Evolutionary conservation across 2,329 filamentous ascomycete genomes (phyloP).

Genomic region (Pestalotiopsis sp.): DNA sequence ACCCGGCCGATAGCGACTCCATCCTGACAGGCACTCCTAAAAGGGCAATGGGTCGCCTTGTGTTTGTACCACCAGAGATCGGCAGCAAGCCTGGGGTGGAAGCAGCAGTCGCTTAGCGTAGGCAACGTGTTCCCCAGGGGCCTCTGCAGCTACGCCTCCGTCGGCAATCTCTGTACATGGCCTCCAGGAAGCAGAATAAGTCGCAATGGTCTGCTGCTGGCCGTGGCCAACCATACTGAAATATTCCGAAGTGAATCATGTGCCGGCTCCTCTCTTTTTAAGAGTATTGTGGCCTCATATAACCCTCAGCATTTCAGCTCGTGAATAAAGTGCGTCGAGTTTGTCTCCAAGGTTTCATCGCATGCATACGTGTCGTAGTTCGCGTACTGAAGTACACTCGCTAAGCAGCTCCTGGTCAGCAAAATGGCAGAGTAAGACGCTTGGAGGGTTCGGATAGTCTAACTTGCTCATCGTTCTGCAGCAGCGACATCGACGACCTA

Average conservation of each 20-base stretch:
- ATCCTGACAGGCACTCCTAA: not conserved
- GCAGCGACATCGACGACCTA: slow-evolving; percentile 48
- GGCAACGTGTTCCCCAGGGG: slow-evolving; percentile 12
- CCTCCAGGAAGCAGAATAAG: not conserved
- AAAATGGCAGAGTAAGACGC: slow-evolving; percentile 10
- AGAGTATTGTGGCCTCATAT: not conserved
- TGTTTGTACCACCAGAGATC: slow-evolving; percentile 10
- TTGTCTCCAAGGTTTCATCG: not conserved
- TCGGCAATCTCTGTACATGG: not conserved
- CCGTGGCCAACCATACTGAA: not conserved
- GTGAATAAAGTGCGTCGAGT: not conserved
- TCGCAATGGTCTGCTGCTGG: not conserved
- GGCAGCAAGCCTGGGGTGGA: slow-evolving; percentile 7
- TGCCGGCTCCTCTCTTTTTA: not conserved
- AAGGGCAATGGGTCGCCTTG: not conserved
- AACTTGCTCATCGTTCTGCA: slow-evolving; percentile 24
- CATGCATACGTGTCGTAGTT: not conserved
- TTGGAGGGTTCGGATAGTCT: not conserved
- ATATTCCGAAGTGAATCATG: not conserved
- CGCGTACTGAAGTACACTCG: not conserved
- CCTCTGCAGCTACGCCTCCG: slow-evolving; percentile 5
- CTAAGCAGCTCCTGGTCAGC: not conserved
- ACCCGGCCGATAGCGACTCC: not conserved
- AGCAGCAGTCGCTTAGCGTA: slow-evolving; percentile 7
- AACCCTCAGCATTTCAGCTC: not conserved